Evolutionary conservation across 495 filamentous ascomycete genomes (phyloP).

Genomic region (Penicillium pulvis): DNA sequence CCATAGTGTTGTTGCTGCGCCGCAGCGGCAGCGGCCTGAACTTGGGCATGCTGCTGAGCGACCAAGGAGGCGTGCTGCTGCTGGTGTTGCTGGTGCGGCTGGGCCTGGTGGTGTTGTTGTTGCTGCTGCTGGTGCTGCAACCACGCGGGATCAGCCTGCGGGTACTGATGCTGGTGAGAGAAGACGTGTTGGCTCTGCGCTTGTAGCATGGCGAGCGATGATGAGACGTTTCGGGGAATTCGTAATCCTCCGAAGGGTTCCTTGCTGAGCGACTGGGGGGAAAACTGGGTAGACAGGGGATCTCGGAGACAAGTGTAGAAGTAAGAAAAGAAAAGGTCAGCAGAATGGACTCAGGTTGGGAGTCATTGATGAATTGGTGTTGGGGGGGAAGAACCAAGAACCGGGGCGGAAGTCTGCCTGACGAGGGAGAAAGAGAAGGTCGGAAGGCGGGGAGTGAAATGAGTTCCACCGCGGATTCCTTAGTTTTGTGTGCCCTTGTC

Average conservation of each 20-base stretch:
- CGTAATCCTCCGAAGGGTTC: constrained; percentile 39
- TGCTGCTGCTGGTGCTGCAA: constrained; percentile 67
- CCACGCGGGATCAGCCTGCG: constrained; percentile 75
- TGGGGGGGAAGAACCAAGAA: constrained; percentile 10
- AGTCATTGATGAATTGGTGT: constrained; percentile 29
- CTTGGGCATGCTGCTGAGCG: constrained; percentile 59
- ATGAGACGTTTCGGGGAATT: constrained; percentile 31
- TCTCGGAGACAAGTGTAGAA: constrained; percentile 7
- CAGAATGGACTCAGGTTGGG: constrained; percentile 22
- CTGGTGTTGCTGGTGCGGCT: constrained; percentile 56
- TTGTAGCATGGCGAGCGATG: constrained; percentile 51
- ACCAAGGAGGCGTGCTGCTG: constrained; percentile 51
- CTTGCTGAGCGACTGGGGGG: constrained; percentile 23
- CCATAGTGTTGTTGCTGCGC: constrained; percentile 81
- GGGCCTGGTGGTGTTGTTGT: constrained; percentile 67
- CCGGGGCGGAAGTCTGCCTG: constrained; percentile 15
- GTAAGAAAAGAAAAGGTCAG: constrained; percentile 25
- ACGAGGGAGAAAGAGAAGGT: constrained; percentile 25
- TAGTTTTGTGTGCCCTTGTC: constrained; percentile 24
- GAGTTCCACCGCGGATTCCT: constrained; percentile 10
- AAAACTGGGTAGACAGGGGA: constrained; percentile 4
- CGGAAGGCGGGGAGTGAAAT: constrained; percentile 35
- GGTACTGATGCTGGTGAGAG: constrained; percentile 81
- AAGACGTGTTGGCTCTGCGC: constrained; percentile 63
- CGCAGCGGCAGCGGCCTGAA: constrained; percentile 62